A percentile compares a stretch with the other conserved stretches of the same genome.
phyloP scores from a whole-genome alignment of 2,329 filamentous ascomycete species.

The Pestalotiopsis sp. region DNA sequence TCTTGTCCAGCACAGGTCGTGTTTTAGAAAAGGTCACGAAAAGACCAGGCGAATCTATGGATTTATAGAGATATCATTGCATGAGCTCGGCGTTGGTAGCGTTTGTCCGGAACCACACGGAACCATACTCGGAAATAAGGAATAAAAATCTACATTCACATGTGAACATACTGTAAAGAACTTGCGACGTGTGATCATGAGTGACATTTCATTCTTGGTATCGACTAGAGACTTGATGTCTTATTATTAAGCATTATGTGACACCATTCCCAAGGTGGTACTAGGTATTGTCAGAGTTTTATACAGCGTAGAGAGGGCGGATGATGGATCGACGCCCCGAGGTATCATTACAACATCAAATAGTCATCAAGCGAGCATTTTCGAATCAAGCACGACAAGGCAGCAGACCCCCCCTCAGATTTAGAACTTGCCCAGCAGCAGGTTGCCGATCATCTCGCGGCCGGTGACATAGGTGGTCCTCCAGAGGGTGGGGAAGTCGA shows the following conservation, averaged over 20 bases:
- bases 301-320: not conserved
- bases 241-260: not conserved
- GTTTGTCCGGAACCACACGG: not conserved
- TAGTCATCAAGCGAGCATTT: not conserved
- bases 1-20: not conserved
- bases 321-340: not conserved
- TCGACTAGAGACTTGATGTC: not conserved
- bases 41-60: not conserved
- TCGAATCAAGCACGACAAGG: not conserved
- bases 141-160: not conserved
- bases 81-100: conserved; percentile 15
- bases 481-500: conserved; percentile 86
- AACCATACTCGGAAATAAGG: not conserved
- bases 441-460: conserved; percentile 74
- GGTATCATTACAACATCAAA: not conserved
- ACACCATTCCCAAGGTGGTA: not conserved
- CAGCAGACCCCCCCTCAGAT: not conserved
- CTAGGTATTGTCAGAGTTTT: not conserved
- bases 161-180: not conserved
- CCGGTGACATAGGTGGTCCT: conserved; percentile 75
- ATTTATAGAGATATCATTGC: conserved; percentile 4
- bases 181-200: no score
- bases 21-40: not conserved
- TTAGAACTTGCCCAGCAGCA: conserved; percentile 71
- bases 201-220: not conserved